Evolutionary conservation across 495 filamentous ascomycete species (phyloP).

Genomic region (Hypoxylon trugodes): DNA sequence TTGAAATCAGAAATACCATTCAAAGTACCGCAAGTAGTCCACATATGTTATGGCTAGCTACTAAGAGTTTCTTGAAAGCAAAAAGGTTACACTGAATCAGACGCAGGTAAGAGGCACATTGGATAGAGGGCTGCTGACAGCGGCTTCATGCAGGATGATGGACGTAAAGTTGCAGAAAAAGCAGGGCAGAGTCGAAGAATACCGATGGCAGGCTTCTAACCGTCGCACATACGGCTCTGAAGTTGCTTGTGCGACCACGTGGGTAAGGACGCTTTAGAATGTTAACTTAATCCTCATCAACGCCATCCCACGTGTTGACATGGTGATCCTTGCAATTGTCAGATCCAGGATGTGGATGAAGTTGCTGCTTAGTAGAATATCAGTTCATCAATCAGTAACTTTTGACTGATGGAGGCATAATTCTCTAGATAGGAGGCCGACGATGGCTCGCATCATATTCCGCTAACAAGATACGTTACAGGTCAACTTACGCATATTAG

Average conservation of each 20-base stretch:
- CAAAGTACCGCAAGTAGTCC: slow-evolving; percentile 16
- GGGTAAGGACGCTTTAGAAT: not conserved
- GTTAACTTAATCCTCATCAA: not conserved
- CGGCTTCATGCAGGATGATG: not conserved
- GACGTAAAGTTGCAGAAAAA: not conserved
- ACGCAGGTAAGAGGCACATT: not conserved
- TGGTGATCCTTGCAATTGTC: no score
- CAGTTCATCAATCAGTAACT: no score
- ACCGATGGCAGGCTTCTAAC: not conserved
- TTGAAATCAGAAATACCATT: not conserved
- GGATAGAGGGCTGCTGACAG: not conserved
- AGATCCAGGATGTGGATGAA: no score
- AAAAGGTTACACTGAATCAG: slow-evolving; percentile 10
- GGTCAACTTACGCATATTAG: not conserved
- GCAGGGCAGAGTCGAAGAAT: not conserved
- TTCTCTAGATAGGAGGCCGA: not conserved
- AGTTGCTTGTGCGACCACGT: slow-evolving; percentile 9
- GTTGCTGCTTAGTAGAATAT: no score
- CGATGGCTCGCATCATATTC: not conserved
- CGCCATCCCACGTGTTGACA: not conserved
- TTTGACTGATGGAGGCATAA: not conserved
- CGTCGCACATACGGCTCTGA: not conserved
- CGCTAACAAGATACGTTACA: not conserved
- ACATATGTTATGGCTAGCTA: slow-evolving; percentile 1
- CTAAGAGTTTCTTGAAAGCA: not conserved